Conservation (phyloP, 208 protist species). For the Crithidia fasciculata region DNA sequence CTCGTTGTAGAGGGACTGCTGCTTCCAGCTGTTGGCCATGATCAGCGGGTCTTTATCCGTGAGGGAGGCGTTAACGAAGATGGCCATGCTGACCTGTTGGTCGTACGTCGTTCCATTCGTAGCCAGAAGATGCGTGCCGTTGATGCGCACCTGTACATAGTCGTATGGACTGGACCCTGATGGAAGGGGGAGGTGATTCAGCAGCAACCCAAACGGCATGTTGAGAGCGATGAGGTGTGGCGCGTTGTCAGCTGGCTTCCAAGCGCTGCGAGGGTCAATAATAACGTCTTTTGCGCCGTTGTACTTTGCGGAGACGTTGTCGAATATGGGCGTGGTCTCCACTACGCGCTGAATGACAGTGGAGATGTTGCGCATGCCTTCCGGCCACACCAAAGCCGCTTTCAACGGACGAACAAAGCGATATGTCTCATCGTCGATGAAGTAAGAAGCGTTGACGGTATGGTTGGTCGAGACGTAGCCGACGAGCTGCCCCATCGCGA, state of each 20-base stretch:
- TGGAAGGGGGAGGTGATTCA: neutral
- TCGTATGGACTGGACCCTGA: neutral
- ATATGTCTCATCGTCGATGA: constrained; percentile 2
- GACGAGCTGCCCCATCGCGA: neutral
- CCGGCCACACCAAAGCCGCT: neutral
- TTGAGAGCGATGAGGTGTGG: neutral
- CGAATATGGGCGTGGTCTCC: neutral
- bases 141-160: constrained; percentile 3
- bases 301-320: neutral
- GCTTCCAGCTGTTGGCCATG: constrained; percentile 29
- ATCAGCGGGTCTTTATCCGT: constrained; percentile 3
- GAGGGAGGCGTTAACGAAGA: constrained; percentile 4
- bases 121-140: neutral
- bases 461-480: constrained; percentile 17
- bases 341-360: neutral
- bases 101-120: neutral
- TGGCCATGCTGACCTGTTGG: neutral
- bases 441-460: constrained; percentile 15
- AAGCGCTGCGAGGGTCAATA: neutral
- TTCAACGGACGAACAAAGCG: neutral
- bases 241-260: neutral
- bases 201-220: neutral
- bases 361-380: neutral
- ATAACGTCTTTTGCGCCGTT: neutral
- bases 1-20: constrained; percentile 2